Conservation (phyloP, 2,329 filamentous ascomycete species). For the Pseudocercospora eumusae region DNA sequence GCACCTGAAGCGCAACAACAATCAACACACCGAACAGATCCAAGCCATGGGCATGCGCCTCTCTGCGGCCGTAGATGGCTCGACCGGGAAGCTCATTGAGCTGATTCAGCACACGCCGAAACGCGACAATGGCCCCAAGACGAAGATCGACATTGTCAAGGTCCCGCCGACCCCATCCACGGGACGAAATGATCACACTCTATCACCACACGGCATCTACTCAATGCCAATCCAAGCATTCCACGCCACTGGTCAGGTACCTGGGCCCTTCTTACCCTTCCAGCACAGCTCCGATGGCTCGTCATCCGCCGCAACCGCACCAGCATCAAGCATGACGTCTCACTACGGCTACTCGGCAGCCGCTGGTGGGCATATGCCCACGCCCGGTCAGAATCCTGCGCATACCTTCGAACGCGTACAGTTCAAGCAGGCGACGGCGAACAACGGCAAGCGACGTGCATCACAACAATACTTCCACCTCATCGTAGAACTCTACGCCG, state of each 20-base stretch:
- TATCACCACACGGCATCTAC: slow-evolving; percentile 42
- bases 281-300: slow-evolving; percentile 38
- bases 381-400: slow-evolving; percentile 43
- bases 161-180: slow-evolving; percentile 66
- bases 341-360: slow-evolving; percentile 26
- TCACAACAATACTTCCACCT: slow-evolving; percentile 92
- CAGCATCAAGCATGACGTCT: slow-evolving; percentile 21
- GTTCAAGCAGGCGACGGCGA: slow-evolving; percentile 90
- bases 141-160: slow-evolving; percentile 68
- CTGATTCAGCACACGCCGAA: slow-evolving; percentile 91
- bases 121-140: slow-evolving; percentile 81
- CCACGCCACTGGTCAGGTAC: slow-evolving; percentile 40
- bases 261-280: slow-evolving; percentile 47
- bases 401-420: slow-evolving; percentile 84
- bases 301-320: slow-evolving; percentile 17
- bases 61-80: slow-evolving; percentile 77
- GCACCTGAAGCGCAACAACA: slow-evolving; percentile 55
- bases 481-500: slow-evolving; percentile 79
- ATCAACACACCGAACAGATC: slow-evolving; percentile 56
- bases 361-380: slow-evolving; percentile 29
- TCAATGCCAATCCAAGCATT: slow-evolving; percentile 42
- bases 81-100: slow-evolving; percentile 74
- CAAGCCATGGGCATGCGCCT: slow-evolving; percentile 80
- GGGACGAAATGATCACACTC: slow-evolving; percentile 41
- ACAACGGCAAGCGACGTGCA: slow-evolving; percentile 86